These are phyloP conservation scores for Phialophora expanda DNA, from an alignment of 2,329 filamentous ascomycete genomes.

Conservation along the genomic window DNA sequence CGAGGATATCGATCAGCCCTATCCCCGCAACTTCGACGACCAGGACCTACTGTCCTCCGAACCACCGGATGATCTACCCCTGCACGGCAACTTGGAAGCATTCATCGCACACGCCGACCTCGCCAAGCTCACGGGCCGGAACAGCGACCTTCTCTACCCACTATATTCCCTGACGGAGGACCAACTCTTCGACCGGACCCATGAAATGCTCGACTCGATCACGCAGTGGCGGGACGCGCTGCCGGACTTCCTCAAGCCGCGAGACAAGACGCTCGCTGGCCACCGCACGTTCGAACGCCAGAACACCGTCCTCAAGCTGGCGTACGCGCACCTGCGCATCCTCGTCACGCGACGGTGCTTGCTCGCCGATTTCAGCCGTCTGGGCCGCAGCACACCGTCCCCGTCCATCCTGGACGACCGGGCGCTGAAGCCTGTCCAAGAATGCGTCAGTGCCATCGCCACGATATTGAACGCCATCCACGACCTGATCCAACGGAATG, in stretches of 20 bases:
- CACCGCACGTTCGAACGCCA: conserved; percentile 41
- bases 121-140: conserved; percentile 39
- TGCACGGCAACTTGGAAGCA: conserved; percentile 41
- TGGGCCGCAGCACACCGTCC: conserved; percentile 19
- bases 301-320: conserved; percentile 41
- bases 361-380: conserved; percentile 34
- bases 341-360: conserved; percentile 41
- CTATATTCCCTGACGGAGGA: conserved; percentile 36
- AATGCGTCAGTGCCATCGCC: conserved; percentile 40
- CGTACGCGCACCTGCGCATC: conserved; percentile 41
- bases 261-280: conserved; percentile 39
- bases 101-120: conserved; percentile 39
- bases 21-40: conserved; percentile 63
- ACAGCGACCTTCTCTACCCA: conserved; percentile 41
- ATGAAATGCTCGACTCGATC: conserved; percentile 35
- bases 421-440: conserved; percentile 32
- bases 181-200: conserved; percentile 37
- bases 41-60: conserved; percentile 59
- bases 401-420: conserved; percentile 21
- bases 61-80: conserved; percentile 41
- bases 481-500: conserved; percentile 36
- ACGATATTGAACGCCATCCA: conserved; percentile 36
- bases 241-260: conserved; percentile 40
- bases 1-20: conserved; percentile 66
- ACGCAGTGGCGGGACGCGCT: conserved; percentile 38